Evolutionary conservation across 345 rosid species (phyloP).

Genomic region (Corymbia maculata): DNA sequence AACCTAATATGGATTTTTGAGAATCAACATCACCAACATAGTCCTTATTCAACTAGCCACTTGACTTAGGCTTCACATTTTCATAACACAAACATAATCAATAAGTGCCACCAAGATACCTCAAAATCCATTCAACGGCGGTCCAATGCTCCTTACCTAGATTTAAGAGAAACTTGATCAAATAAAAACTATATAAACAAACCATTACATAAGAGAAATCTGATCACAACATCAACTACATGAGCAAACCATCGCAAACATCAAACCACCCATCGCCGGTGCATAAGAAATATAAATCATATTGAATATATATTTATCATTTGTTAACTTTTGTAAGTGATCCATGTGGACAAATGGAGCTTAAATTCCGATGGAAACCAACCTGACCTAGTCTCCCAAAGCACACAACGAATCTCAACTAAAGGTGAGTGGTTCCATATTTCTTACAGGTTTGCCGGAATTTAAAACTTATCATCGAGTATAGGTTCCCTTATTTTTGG

Average conservation of each 20-base stretch:
- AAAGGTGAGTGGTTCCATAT: too few relatives aligned
- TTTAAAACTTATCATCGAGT: too few relatives aligned
- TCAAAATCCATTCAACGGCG: background rate
- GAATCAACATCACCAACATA: accelerated
- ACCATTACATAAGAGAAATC: too few relatives aligned
- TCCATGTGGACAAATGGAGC: background rate
- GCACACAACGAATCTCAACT: background rate
- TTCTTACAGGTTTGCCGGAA: too few relatives aligned
- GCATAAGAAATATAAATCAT: background rate
- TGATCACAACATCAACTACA: too few relatives aligned
- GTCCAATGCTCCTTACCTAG: background rate
- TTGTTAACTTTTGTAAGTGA: background rate
- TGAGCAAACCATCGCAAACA: too few relatives aligned
- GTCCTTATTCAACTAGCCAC: background rate
- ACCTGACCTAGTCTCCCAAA: background rate
- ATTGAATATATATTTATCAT: too few relatives aligned
- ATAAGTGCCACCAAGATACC: accelerated
- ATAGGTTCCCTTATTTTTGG: too few relatives aligned
- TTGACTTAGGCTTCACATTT: too few relatives aligned
- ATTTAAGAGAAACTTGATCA: too few relatives aligned
- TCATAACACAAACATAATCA: background rate
- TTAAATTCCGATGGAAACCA: background rate
- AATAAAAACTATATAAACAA: too few relatives aligned
- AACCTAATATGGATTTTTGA: too few relatives aligned
- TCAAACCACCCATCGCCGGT: background rate